phyloP scores from a whole-genome alignment of 2,329 filamentous ascomycete species.

The Colletotrichum lentis region DNA sequence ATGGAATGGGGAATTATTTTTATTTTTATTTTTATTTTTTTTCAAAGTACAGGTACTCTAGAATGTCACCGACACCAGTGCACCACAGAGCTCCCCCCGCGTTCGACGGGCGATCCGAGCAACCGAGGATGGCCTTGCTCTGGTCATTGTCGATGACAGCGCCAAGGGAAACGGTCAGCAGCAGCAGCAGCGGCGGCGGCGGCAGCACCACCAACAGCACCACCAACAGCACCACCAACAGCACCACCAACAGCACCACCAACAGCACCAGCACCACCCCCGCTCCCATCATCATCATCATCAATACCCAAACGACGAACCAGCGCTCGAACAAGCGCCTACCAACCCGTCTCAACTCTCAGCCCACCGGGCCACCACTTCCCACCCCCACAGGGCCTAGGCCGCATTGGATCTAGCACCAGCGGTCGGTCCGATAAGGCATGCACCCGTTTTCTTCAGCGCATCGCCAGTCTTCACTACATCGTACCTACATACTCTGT shows the following conservation, averaged over 20 bases:
- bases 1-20: no score
- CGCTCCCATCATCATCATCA: not conserved
- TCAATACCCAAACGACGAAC: slow-evolving; percentile 24
- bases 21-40: no score
- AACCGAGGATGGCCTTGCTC: slow-evolving; percentile 12
- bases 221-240: no score
- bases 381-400: slow-evolving; percentile 24
- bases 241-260: not conserved
- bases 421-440: slow-evolving; percentile 38
- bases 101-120: not conserved
- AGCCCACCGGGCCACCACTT: slow-evolving; percentile 18
- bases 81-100: no score
- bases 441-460: slow-evolving; percentile 28
- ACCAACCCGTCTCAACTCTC: slow-evolving; percentile 18
- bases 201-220: no score
- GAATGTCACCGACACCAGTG: no score
- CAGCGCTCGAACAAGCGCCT: slow-evolving; percentile 17
- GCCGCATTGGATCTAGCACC: slow-evolving; percentile 21
- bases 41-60: no score
- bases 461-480: not conserved
- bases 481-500: no score
- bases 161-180: slow-evolving; percentile 23
- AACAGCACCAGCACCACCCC: slow-evolving; percentile 20
- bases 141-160: slow-evolving; percentile 31
- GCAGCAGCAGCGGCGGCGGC: not conserved